These are phyloP conservation scores for Apiosordaria backusii DNA, from an alignment of 495 filamentous ascomycete genomes.

Conservation along the genomic window DNA sequence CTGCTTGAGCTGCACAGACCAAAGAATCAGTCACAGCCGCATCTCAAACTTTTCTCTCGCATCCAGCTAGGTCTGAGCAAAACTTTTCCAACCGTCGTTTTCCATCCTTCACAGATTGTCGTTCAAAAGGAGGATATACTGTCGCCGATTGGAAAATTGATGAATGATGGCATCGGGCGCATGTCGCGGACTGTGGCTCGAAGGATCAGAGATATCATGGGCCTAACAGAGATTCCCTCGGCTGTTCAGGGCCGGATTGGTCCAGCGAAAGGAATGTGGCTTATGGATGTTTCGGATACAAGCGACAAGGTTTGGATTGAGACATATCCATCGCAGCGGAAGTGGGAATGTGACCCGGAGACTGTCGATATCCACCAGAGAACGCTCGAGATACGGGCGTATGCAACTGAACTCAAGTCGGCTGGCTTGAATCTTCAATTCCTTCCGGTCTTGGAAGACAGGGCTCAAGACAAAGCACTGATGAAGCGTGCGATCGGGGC, in stretches of 20 bases:
- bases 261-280: conserved; percentile 87
- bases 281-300: conserved; percentile 56
- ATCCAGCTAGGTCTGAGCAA: conserved; percentile 46
- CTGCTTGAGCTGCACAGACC: conserved; percentile 34
- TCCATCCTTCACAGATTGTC: conserved; percentile 38
- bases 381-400: conserved; percentile 71
- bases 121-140: conserved; percentile 33
- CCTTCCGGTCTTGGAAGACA: conserved; percentile 68
- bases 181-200: conserved; percentile 64
- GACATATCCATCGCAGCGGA: conserved; percentile 73
- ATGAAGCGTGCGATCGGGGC: conserved; percentile 56
- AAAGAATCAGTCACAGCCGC: conserved; percentile 37
- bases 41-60: conserved; percentile 39
- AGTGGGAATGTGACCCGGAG: conserved; percentile 61
- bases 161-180: conserved; percentile 80
- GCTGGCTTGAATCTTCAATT: conserved; percentile 74
- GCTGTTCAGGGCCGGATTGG: conserved; percentile 79
- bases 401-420: conserved; percentile 57
- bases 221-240: conserved; percentile 61
- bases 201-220: conserved; percentile 55
- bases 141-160: conserved; percentile 46
- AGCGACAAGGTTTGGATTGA: conserved; percentile 63
- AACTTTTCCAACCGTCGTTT: conserved; percentile 35
- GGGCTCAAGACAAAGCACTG: conserved; percentile 47
- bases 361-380: conserved; percentile 44